These are phyloP conservation scores for Phytophthora pini DNA, from an alignment of 352 stramenopile species.

Conservation along the genomic window DNA sequence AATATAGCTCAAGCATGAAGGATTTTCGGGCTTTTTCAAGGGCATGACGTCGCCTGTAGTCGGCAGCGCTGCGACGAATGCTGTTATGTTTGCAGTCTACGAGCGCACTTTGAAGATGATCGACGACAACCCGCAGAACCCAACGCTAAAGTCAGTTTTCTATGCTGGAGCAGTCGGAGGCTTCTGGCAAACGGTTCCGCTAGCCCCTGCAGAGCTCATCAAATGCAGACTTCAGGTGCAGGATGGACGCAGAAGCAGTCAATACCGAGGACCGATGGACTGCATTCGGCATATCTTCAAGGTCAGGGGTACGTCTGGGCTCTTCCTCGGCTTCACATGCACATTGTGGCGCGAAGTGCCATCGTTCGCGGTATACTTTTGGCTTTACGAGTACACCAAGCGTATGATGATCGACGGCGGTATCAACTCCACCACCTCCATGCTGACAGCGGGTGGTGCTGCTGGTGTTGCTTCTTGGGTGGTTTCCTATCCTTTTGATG, in stretches of 20 bases:
- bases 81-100: constrained; percentile 87
- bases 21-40: constrained; percentile 84
- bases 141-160: constrained; percentile 74
- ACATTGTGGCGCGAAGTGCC: constrained; percentile 83
- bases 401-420: constrained; percentile 64
- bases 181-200: constrained; percentile 78
- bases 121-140: constrained; percentile 56
- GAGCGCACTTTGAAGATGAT: constrained; percentile 73
- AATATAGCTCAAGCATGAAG: constrained; percentile 65
- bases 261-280: constrained; percentile 75
- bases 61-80: constrained; percentile 85
- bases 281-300: constrained; percentile 81
- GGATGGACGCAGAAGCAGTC: constrained; percentile 54
- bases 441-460: constrained; percentile 82
- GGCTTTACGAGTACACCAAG: constrained; percentile 82
- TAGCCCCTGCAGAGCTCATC: constrained; percentile 83
- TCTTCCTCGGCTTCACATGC: constrained; percentile 79
- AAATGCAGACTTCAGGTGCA: constrained; percentile 88
- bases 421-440: constrained; percentile 70
- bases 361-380: constrained; percentile 88
- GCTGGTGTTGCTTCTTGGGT: constrained; percentile 84
- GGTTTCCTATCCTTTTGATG: constrained; percentile 83
- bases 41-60: constrained; percentile 84
- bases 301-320: constrained; percentile 55
- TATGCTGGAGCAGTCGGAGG: constrained; percentile 71